Conservation (phyloP, 1,139 yeast genomes). For the Candida glucosophila region DNA sequence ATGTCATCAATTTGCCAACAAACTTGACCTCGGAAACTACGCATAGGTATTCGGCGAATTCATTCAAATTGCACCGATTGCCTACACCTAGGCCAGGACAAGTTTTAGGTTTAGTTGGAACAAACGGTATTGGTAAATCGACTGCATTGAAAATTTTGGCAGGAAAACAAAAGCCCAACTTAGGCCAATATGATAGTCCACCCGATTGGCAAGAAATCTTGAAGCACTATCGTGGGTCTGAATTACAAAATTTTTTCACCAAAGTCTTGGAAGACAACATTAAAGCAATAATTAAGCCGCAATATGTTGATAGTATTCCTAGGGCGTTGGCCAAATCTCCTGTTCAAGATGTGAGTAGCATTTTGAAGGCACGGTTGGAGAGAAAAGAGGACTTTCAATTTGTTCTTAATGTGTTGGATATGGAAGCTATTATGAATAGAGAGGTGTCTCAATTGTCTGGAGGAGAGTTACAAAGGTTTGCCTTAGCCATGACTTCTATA, state of each 20-base stretch:
- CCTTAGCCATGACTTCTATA: conserved; percentile 94
- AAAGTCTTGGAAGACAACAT: conserved; percentile 88
- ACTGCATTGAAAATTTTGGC: conserved; percentile 97
- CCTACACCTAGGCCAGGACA: conserved; percentile 99
- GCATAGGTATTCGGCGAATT: conserved; percentile 95
- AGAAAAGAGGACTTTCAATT: conserved; percentile 53
- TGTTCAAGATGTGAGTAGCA: conserved; percentile 76
- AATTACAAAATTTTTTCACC: conserved; percentile 90
- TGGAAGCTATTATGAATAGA: conserved; percentile 66
- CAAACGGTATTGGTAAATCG: conserved; percentile 98
- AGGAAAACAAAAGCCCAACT: conserved; percentile 96
- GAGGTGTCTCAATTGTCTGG: conserved; percentile 88
- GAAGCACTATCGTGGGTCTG: conserved; percentile 90
- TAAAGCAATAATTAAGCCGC: conserved; percentile 94
- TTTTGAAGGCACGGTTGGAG: conserved; percentile 67
- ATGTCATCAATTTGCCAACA: conserved; percentile 91
- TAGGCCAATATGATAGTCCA: conserved; percentile 89
- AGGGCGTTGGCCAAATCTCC: conserved; percentile 87
- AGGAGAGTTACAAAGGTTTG: conserved; percentile 98
- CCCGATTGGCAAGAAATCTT: conserved; percentile 97
- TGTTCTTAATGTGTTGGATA: conserved; percentile 62
- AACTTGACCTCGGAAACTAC: conserved; percentile 88
- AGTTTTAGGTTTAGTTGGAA: conserved; percentile 94
- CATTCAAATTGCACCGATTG: conserved; percentile 91
- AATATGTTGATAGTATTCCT: conserved; percentile 94